Evolutionary conservation across 164 flowering plant genomes (phyloP), one percentile per base, ranked within the genome.

Genomic region (Stephania yunnanensis): DNA sequence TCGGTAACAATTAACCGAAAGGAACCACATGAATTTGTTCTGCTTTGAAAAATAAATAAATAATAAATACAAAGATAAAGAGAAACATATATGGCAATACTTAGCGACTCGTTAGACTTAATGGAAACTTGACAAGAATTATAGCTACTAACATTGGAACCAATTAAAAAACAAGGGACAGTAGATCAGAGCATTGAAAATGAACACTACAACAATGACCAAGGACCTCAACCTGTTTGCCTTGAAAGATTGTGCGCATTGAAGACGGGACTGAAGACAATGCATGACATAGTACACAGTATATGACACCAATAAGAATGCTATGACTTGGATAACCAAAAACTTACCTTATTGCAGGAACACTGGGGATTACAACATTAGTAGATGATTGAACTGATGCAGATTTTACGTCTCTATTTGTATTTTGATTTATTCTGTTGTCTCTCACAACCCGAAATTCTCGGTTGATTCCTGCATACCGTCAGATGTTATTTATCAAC

Each of bases 371-470:
- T 70, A 45, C 82, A 71, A 80, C 87, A 74, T 72, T 79, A 48
- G 73, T 42, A 1, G 80, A 61, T 58, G 88, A 76, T 68, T 83
- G 86, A 25, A 48, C 69, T 44, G 80, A 78, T 71, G 81, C 78
- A 79, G 89, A 79, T 78, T 84, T 85, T 46, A 61, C 20, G 75
- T 87, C 92, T 64, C 50, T 80, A 71, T 73, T 74, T 29, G 78
- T 17, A 77, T 79, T 89, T 70, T 83, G 92, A 77, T 84, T 89
- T 36, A 86, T 85, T 85, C 97, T 87, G 80, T 95, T 95, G 84
- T 95, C 99, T 75, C 91, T 86, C 77, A 95, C 98, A 80, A 95
- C 82, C 76, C 99, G 96, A 68, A 95, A 93, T 83, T 92, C 91
- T 78, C 84, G 80, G 81, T 81, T 87, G 22, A 79, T 77, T 68